Base-by-base conservation (phyloP, 2,329 filamentous ascomycete species). In the Rhynchosporium graminicola region DNA sequence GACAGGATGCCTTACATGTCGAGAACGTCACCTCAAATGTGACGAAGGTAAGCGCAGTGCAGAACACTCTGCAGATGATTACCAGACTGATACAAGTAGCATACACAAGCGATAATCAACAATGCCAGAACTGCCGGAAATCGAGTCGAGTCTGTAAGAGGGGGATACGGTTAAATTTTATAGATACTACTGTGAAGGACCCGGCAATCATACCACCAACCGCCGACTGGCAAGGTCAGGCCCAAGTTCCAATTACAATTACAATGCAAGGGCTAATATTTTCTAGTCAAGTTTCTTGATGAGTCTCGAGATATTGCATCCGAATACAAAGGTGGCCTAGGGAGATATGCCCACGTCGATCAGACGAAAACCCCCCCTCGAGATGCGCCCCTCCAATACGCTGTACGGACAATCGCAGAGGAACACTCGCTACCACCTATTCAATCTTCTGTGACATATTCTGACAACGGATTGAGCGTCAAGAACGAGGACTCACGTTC, bases 221-320 rank as follows among this genome's bases (percentile, higher is more conserved):
- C 1, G 78, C 82, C 0, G 88, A 91, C 57, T 92, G 89, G 83
- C 81, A 82, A 73, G 82, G 83, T 85, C 73, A 29, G 51, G 13
- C 29, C 38, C 36, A 28, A 26, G 28, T 36, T 13, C 55, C 42
- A 47, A 31, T 20, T 20, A 3, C 20, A 50, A 26, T 28, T 31
- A 36, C 2, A 5, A 36, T 47, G 12, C 31, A 12, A 26, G 43
- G 57, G 46, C 68, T 69, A 61, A 70, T 40, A 36, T 15, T 43
- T 36, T 46, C 72, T 74, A 83, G 86, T 97, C 13, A 82, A 85
- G 58, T 97, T 98, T 69, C 83, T 89, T 71, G 94, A 97, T 73
- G 92, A 98, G 74, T 97, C 93, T 28, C 84, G 92, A 36, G 83
- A 90, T 52, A 96, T 97, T 74, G 94, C 94, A 6, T 94, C 90